phyloP scores from a whole-genome alignment of 495 filamentous ascomycete genomes.

The Talaromyces ruber region DNA sequence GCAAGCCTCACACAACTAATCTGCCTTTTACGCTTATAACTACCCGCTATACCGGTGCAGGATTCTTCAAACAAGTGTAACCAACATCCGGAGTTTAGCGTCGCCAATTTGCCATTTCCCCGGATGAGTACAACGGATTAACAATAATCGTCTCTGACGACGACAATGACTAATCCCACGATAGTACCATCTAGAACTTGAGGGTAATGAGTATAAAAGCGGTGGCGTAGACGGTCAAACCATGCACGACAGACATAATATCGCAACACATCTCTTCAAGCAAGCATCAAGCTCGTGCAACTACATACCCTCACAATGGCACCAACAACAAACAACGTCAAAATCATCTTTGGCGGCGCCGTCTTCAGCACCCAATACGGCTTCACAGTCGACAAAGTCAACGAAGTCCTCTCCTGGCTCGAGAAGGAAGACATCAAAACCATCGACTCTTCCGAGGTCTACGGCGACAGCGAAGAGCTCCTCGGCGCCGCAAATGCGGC shows the following conservation, averaged over 20 bases:
- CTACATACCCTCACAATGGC: neutral
- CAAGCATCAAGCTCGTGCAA: no score
- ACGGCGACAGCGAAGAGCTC: constrained; percentile 19
- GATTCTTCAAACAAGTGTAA: neutral
- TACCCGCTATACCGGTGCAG: no score
- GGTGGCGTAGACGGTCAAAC: neutral
- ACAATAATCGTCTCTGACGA: neutral
- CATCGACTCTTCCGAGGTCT: neutral
- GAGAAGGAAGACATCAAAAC: neutral
- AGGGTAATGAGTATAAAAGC: neutral
- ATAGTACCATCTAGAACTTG: neutral
- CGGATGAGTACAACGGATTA: neutral
- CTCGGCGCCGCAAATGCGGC: constrained; percentile 25
- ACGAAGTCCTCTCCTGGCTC: neutral
- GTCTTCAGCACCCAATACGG: neutral
- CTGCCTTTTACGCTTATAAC: no score
- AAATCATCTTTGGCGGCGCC: neutral
- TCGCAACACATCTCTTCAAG: neutral
- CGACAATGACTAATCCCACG: neutral
- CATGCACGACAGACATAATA: no score
- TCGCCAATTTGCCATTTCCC: neutral
- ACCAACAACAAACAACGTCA: neutral
- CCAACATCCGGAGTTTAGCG: neutral
- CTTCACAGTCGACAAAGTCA: neutral
- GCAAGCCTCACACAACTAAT: neutral